phyloP scores from a whole-genome alignment of 768 basidiomycete species.

The Lactifluus volemus region DNA sequence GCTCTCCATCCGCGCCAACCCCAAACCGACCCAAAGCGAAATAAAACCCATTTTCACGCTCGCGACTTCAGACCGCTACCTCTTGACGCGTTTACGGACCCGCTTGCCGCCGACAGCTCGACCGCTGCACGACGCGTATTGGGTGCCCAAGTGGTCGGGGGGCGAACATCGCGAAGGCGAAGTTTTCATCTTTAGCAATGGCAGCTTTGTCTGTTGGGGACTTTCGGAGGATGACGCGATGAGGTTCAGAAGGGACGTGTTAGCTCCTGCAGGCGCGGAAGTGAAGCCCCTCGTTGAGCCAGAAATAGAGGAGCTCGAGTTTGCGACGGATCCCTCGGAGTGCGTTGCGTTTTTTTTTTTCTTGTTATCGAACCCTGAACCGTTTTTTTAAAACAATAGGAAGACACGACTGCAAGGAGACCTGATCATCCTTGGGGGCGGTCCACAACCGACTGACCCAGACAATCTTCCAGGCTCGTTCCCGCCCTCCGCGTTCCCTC shows the following conservation, averaged over 20 bases:
- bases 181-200: slow-evolving; percentile 82
- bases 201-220: slow-evolving; percentile 89
- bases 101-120: slow-evolving; percentile 47
- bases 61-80: slow-evolving; percentile 78
- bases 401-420: slow-evolving; percentile 86
- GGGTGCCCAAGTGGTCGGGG: slow-evolving; percentile 56
- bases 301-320: slow-evolving; percentile 89
- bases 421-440: slow-evolving; percentile 78
- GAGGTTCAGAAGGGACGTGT: slow-evolving; percentile 55
- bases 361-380: neutral
- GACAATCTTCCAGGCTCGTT: slow-evolving; percentile 37
- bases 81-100: slow-evolving; percentile 51
- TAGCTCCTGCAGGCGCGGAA: slow-evolving; percentile 49
- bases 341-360: slow-evolving; percentile 26
- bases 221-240: slow-evolving; percentile 66
- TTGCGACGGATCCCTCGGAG: slow-evolving; percentile 87
- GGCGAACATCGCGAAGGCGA: slow-evolving; percentile 54
- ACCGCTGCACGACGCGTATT: slow-evolving; percentile 68
- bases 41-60: slow-evolving; percentile 78
- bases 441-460: slow-evolving; percentile 47
- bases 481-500: slow-evolving; percentile 47
- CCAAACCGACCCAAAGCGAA: slow-evolving; percentile 73
- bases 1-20: slow-evolving; percentile 75
- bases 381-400: slow-evolving; percentile 35
- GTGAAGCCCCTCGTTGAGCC: slow-evolving; percentile 54